Evolutionary conservation across 371 early-diverging fungal genomes (phyloP), one percentile per base, ranked within the genome.

Genomic region (Rhizopus arrhizus): DNA sequence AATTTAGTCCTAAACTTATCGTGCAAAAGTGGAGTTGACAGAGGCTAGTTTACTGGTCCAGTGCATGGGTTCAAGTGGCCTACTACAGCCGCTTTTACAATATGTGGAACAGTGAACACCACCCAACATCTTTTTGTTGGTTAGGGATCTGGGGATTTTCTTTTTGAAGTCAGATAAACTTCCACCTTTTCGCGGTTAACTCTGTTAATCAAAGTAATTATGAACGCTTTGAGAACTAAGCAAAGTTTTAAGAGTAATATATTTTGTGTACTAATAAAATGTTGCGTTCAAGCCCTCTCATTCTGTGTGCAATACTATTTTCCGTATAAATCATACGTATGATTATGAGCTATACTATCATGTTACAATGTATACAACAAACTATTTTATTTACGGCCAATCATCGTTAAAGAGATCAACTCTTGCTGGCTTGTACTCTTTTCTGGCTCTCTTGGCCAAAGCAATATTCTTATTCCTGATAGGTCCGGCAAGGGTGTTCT

Each of bases 151-250:
- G 54, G 42, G 40, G n/a, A 8, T 13, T 46, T 45, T 3, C 40
- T 56, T 45, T 56, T 33, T 56, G 56, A 46, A 34, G 47, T 46
- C 46, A 46, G 56, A 56, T 46, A 33, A 56, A 56, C 56, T 56
- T 56, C 47, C 35, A 56, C 47, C 56, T 56, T 56, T 46, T 34
- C 56, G 56, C 22, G 35, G 46, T 56, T 46, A 34, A 22, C 47
- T 56, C 56, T 56, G 54, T 53, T 53, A 53, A 53, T 53, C 54
- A 53, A 53, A 53, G 42, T 53, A 42, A 41, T 53, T 53, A 53
- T 36, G 40, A 53, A n/a, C 41, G 54, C 42, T 53, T 55, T 45
- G 55, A 55, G 55, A 55, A 55, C 55, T 45, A 55, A 32, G 45
- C 42, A 33, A 43, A 45, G 54, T 53, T 28, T 36, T 50, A 48